Conservation (phyloP, 192 early-diverging fungal species). For the Coemansia sp. region DNA sequence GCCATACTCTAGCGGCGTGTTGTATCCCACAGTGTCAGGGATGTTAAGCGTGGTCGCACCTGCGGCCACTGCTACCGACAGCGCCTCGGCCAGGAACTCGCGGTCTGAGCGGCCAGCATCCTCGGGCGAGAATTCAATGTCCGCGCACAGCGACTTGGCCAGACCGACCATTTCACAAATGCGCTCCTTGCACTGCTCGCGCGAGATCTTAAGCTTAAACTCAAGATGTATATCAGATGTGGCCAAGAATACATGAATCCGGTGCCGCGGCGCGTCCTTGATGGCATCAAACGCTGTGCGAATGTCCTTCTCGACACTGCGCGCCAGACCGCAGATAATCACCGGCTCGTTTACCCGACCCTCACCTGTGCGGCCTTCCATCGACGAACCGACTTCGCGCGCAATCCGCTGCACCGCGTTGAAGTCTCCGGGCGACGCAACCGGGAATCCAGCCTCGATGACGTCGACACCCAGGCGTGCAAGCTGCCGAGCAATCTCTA, state of each 20-base stretch:
- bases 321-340: slow-evolving; percentile 88
- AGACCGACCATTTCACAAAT: slow-evolving; percentile 78
- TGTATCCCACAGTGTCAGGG: slow-evolving; percentile 98
- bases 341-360: slow-evolving; percentile 66
- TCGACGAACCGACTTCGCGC: slow-evolving; percentile 82
- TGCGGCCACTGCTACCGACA: slow-evolving; percentile 79
- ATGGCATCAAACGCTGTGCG: slow-evolving; percentile 88
- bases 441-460: slow-evolving; percentile 94
- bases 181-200: slow-evolving; percentile 81
- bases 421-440: slow-evolving; percentile 93
- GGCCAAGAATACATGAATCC: slow-evolving; percentile 95
- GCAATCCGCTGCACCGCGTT: slow-evolving; percentile 93
- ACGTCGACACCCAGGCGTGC: slow-evolving; percentile 94
- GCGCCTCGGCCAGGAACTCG: slow-evolving; percentile 83
- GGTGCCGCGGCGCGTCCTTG: slow-evolving; percentile 75
- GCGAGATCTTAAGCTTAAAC: slow-evolving; percentile 87
- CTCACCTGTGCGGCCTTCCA: slow-evolving; percentile 73
- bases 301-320: slow-evolving; percentile 83
- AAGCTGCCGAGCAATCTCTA: slow-evolving; percentile 91
- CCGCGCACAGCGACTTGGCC: slow-evolving; percentile 75
- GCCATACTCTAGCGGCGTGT: slow-evolving; percentile 88
- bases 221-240: slow-evolving; percentile 96
- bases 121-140: slow-evolving; percentile 95
- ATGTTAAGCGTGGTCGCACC: slow-evolving; percentile 96
- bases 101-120: slow-evolving; percentile 89